These are phyloP conservation scores for Gynochthodes officinalis DNA, from an alignment of 257 asterid genomes.

Conservation along the genomic window DNA sequence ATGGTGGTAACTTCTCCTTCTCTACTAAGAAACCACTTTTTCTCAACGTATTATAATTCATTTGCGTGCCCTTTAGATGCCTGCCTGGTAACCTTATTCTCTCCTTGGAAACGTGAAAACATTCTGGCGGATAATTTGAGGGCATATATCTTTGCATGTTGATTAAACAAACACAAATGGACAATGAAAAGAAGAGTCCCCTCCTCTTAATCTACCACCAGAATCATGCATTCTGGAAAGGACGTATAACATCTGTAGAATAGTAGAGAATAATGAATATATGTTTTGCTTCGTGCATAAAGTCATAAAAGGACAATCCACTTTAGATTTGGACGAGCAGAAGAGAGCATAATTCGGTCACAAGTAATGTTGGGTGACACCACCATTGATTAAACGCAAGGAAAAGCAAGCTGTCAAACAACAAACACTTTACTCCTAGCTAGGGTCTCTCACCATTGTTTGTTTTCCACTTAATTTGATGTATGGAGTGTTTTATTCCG, in stretches of 20 bases:
- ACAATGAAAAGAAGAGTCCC: too few relatives aligned
- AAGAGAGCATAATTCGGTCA: not conserved
- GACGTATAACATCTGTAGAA: too few relatives aligned
- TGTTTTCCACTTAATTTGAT: too few relatives aligned
- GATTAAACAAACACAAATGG: not conserved
- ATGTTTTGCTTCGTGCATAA: conserved; percentile 4
- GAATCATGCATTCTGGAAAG: too few relatives aligned
- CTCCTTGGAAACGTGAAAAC: not conserved
- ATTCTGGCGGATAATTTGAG: not conserved
- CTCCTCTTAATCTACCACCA: too few relatives aligned
- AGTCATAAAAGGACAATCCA: not conserved
- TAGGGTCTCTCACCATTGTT: too few relatives aligned
- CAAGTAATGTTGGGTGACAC: not conserved
- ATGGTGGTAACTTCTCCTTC: conserved; percentile 14
- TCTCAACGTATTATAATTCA: too few relatives aligned
- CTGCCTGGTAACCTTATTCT: not conserved
- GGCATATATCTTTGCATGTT: not conserved
- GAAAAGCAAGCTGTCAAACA: too few relatives aligned
- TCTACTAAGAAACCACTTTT: conserved; percentile 27
- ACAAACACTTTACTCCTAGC: too few relatives aligned
- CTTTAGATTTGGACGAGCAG: not conserved
- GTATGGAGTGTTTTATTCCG: too few relatives aligned
- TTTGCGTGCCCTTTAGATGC: not conserved
- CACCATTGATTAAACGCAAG: not conserved
- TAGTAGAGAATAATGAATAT: too few relatives aligned